Evolutionary conservation across 345 rosid species (phyloP), one percentile per base, ranked within the genome.

Genomic region (Salix dunnii): DNA sequence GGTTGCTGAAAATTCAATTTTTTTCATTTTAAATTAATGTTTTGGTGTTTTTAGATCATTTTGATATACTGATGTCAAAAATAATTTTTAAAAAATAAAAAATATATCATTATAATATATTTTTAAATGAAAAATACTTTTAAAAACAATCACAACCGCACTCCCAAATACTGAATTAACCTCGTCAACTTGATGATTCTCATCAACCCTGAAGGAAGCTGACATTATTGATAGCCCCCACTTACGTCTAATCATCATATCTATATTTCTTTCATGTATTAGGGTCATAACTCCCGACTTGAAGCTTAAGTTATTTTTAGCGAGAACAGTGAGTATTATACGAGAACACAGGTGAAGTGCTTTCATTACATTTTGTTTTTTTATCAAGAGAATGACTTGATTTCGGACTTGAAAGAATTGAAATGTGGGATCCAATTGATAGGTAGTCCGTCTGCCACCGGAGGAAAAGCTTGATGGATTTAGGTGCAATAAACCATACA

Each of bases 21-120:
- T n/a, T n/a, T n/a, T n/a, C n/a, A n/a, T n/a, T n/a, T 33, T 33
- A 5, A 33, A 33, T 33, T 33, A 33, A 33, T 33, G 4, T 33
- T 33, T 5, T 5, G 1, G 0, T 33, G 6, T 5, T 33, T 4
- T 5, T 33, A 33, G 1, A 33, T 33, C 0, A 33, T 33, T 33
- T 33, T 33, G 0, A 33, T 33, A 0, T 33, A 0, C 0, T 33
- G 0, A 33, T 33, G 6, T 33, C 5, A 33, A 33, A 5, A 33
- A 33, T 33, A 5, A 0, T 33, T 33, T 33, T 33, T 33, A 5
- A 33, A 33, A 30, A 30, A 33, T 4, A 4, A 33, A 33, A 0
- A 30, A 33, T 33, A 33, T 33, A 33, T 33, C 1, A 33, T 33
- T 31, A n/a, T 33, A 33, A 5, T 33, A 0, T 0, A 33, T 33